A percentile compares a stretch with the other conserved stretches of the same genome.
phyloP scores from a whole-genome alignment of 1,139 yeast species.

The Pichia inconspicua region DNA sequence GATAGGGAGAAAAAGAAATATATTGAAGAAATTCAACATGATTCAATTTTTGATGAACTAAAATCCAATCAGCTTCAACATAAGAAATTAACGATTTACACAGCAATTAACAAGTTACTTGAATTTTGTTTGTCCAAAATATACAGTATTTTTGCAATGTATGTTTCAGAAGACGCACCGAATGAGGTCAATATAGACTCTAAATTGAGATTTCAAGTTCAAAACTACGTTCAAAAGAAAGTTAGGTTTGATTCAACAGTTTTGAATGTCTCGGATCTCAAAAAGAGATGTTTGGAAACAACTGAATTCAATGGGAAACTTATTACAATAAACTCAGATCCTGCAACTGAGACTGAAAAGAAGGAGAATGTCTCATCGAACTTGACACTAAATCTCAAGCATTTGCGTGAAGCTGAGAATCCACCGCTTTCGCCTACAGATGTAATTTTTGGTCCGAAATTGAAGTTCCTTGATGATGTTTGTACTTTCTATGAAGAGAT shows the following conservation, averaged over 20 bases:
- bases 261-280: slow-evolving; percentile 6
- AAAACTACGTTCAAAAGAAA: slow-evolving; percentile 19
- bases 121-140: slow-evolving; percentile 50
- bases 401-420: not conserved
- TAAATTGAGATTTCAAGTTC: slow-evolving; percentile 41
- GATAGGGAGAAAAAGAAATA: slow-evolving; percentile 14
- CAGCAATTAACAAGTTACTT: slow-evolving; percentile 37
- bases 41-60: slow-evolving; percentile 1
- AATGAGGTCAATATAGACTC: slow-evolving; percentile 66
- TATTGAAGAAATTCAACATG: slow-evolving; percentile 3
- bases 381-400: slow-evolving; percentile 7
- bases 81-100: slow-evolving; percentile 19
- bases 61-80: slow-evolving; percentile 8
- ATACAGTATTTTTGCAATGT: slow-evolving; percentile 59
- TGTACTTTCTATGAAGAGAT: slow-evolving; percentile 37
- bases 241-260: slow-evolving; percentile 3
- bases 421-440: slow-evolving; percentile 22
- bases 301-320: not conserved
- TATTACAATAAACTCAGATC: not conserved
- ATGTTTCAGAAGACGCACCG: slow-evolving; percentile 63
- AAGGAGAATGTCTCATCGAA: not conserved
- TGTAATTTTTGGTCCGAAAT: slow-evolving; percentile 22
- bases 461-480: slow-evolving; percentile 32
- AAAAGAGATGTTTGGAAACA: not conserved
- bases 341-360: not conserved